phyloP scores from a whole-genome alignment of 2,329 filamentous ascomycete species.

The Metarhizium robertsii region DNA sequence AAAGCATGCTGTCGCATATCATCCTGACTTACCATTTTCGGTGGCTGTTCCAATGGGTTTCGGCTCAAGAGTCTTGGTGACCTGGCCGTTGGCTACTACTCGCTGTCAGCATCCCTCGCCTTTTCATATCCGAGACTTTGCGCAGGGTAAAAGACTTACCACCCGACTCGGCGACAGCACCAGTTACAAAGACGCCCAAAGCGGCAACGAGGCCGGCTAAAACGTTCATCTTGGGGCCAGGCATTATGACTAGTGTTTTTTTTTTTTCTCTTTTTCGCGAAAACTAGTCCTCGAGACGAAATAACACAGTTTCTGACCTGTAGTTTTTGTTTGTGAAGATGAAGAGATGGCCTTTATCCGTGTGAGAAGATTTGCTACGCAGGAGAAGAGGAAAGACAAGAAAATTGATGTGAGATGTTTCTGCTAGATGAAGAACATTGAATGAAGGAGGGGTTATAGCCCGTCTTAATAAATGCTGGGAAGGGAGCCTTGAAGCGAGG shows the following conservation, averaged over 20 bases:
- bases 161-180: constrained; percentile 10
- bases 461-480: background rate
- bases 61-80: constrained; percentile 19
- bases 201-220: constrained; percentile 15
- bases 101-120: background rate
- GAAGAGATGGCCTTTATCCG: background rate
- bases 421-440: background rate
- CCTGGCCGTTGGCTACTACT: constrained; percentile 17
- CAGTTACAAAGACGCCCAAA: constrained; percentile 12
- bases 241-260: constrained; percentile 12
- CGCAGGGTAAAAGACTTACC: constrained; percentile 10
- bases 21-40: constrained; percentile 17
- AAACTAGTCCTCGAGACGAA: too few species aligned
- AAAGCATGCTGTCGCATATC: too few species aligned
- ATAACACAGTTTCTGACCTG: too few species aligned
- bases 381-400: background rate
- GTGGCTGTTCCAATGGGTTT: constrained; percentile 23
- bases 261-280: too few species aligned
- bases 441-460: background rate
- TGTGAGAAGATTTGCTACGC: background rate
- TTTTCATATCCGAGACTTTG: background rate
- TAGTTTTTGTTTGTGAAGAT: too few species aligned
- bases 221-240: constrained; percentile 18
- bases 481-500: background rate
- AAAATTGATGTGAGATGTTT: background rate